phyloP scores from a whole-genome alignment of 2,329 filamentous ascomycete genomes.

The Ambrosiella xylebori region DNA sequence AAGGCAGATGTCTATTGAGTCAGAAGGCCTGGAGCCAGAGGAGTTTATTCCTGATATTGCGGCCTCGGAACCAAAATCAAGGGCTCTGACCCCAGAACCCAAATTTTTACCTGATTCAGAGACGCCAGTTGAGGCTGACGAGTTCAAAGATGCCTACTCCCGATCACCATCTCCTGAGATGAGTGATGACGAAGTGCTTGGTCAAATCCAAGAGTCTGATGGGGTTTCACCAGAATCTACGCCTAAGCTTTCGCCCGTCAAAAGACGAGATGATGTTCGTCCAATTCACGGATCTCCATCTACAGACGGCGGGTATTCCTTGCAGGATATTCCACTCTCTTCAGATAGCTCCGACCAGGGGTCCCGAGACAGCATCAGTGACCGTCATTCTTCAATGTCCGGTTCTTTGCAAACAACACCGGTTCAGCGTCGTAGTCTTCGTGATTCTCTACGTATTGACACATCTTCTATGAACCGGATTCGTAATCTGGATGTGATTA shows the following conservation, averaged over 20 bases:
- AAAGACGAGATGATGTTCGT: not conserved
- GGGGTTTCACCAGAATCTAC: slow-evolving; percentile 1
- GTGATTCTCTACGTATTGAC: slow-evolving; percentile 7
- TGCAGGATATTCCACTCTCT: slow-evolving; percentile 11
- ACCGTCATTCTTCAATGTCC: not conserved
- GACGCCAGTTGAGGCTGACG: not conserved
- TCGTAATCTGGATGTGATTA: slow-evolving; percentile 2
- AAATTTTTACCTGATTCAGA: not conserved
- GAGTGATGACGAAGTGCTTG: not conserved
- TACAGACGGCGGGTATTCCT: slow-evolving; percentile 7
- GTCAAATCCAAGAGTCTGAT: not conserved
- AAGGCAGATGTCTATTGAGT: not conserved
- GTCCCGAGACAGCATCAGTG: slow-evolving; percentile 6
- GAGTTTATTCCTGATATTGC: not conserved
- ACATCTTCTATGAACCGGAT: not conserved
- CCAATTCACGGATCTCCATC: not conserved
- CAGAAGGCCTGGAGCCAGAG: not conserved
- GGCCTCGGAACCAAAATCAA: slow-evolving; percentile 1
- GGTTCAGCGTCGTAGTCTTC: not conserved
- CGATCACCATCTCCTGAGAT: slow-evolving; percentile 2
- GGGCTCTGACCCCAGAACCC: slow-evolving; percentile 10
- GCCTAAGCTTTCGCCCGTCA: not conserved
- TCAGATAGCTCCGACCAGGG: slow-evolving; percentile 11
- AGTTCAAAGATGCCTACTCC: not conserved
- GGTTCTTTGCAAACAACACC: slow-evolving; percentile 7